Evolutionary conservation across 768 basidiomycete species (phyloP).

Genomic region (Rossbeevera mucosa): DNA sequence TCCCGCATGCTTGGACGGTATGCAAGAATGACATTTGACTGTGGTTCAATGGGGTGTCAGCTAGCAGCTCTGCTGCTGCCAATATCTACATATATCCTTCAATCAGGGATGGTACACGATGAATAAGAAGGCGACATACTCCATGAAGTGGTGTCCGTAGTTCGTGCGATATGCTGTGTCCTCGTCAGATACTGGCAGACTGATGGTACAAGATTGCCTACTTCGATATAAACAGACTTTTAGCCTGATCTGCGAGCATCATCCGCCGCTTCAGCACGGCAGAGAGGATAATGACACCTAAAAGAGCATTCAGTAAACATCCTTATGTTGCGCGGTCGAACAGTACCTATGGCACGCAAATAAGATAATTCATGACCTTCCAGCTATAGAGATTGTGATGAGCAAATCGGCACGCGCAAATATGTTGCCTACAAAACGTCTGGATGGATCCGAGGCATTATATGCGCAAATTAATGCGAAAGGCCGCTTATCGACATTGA

Average conservation of each 20-base stretch:
- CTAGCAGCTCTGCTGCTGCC: constrained; percentile 87
- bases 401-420: constrained; percentile 2
- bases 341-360: constrained; percentile 76
- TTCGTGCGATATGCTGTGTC: constrained; percentile 78
- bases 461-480: constrained; percentile 90
- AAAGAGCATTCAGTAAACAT: constrained; percentile 1
- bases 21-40: constrained; percentile 84
- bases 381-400: constrained; percentile 42
- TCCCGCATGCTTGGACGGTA: constrained; percentile 92
- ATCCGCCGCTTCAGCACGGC: constrained; percentile 89
- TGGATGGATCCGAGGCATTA: constrained; percentile 75
- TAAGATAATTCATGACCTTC: constrained; percentile 91
- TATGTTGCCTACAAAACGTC: constrained; percentile 61
- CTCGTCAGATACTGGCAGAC: constrained; percentile 4
- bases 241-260: constrained; percentile 93
- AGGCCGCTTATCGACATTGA: constrained; percentile 88
- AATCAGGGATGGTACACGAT: not conserved
- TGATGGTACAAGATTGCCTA: constrained; percentile 30
- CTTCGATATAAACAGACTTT: constrained; percentile 91
- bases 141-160: constrained; percentile 90
- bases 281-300: constrained; percentile 87
- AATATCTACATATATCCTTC: constrained; percentile 51
- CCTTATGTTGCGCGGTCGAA: not conserved
- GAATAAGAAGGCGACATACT: constrained; percentile 37
- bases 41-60: constrained; percentile 76